Conservation (phyloP, 176 grass and related monocot species). For the Hyparrhenia diplandra region DNA sequence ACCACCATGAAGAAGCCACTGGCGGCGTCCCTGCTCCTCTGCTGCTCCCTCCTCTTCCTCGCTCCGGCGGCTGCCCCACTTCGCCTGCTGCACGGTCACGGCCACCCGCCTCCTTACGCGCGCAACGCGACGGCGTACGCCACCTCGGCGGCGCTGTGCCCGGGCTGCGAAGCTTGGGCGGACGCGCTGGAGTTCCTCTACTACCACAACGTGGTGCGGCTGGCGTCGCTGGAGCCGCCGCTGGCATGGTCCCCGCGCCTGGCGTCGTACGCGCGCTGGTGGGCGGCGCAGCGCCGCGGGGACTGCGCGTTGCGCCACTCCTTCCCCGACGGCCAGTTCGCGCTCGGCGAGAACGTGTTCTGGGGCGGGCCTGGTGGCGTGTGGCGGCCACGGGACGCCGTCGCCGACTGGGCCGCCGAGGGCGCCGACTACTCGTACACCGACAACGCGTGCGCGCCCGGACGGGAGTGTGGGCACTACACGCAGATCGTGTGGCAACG, state of each 20-base stretch:
- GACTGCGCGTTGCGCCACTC: slow-evolving; percentile 64
- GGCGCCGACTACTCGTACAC: slow-evolving; percentile 56
- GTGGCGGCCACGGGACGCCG: slow-evolving; percentile 53
- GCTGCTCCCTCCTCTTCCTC: not conserved
- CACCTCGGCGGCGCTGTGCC: slow-evolving; percentile 31
- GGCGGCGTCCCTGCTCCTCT: not conserved
- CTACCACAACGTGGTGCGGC: slow-evolving; percentile 52
- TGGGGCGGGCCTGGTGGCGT: slow-evolving; percentile 36
- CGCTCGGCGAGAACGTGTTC: slow-evolving; percentile 79
- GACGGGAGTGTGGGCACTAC: slow-evolving; percentile 58
- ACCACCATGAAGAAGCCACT: not conserved
- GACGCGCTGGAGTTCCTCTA: slow-evolving; percentile 61
- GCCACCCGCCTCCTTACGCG: not conserved
- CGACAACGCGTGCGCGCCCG: slow-evolving; percentile 49
- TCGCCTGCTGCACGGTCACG: not conserved
- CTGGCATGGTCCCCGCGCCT: slow-evolving; percentile 57
- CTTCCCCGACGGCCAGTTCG: slow-evolving; percentile 59
- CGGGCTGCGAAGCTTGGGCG: slow-evolving; percentile 38
- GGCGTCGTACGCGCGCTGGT: slow-evolving; percentile 47
- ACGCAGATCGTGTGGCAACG: slow-evolving; percentile 71
- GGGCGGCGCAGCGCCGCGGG: slow-evolving; percentile 43
- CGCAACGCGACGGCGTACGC: slow-evolving; percentile 43
- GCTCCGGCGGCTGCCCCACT: not conserved
- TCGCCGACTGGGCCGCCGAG: slow-evolving; percentile 58
- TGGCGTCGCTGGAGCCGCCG: slow-evolving; percentile 49